Evolutionary conservation across 2,329 filamentous ascomycete species (phyloP).

Genomic region (Monilinia vaccinii-corymbosi): DNA sequence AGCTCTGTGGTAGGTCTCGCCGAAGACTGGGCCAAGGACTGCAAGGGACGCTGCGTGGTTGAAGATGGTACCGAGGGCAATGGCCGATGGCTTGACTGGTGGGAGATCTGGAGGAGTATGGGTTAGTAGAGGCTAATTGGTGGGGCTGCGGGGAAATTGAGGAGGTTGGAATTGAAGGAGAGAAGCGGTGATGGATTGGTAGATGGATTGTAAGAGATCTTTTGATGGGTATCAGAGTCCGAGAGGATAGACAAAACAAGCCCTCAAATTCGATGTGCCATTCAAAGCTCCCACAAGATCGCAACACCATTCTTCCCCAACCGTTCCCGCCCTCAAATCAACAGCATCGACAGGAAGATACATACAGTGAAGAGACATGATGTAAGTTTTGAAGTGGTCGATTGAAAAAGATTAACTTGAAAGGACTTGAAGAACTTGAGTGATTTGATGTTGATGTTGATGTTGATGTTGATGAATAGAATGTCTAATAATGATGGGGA

Average conservation of each 20-base stretch:
- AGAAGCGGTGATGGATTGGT: conserved; percentile 1
- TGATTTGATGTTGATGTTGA: neutral
- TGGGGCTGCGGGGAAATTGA: no score
- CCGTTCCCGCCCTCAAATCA: neutral
- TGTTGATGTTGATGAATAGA: neutral
- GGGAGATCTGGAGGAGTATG: conserved; percentile 42
- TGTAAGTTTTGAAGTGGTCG: conserved; percentile 11
- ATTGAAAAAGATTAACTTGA: conserved; percentile 9
- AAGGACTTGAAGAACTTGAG: conserved; percentile 11
- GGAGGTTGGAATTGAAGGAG: neutral
- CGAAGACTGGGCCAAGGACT: conserved; percentile 81
- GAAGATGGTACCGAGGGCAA: conserved; percentile 92
- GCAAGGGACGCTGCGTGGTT: conserved; percentile 87
- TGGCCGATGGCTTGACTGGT: conserved; percentile 93
- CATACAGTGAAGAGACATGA: conserved; percentile 27
- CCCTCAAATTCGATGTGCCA: neutral
- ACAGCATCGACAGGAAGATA: neutral
- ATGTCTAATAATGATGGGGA: neutral
- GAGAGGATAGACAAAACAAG: neutral
- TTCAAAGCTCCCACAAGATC: neutral
- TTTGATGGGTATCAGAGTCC: neutral
- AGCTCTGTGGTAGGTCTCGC: conserved; percentile 87
- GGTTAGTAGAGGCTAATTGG: neutral
- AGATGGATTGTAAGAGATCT: neutral
- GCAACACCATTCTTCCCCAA: neutral